A percentile compares a stretch with the other conserved stretches of the same genome.
Evolutionary conservation across 352 stramenopile genomes (phyloP).

Genomic region (Pythium dissimile): DNA sequence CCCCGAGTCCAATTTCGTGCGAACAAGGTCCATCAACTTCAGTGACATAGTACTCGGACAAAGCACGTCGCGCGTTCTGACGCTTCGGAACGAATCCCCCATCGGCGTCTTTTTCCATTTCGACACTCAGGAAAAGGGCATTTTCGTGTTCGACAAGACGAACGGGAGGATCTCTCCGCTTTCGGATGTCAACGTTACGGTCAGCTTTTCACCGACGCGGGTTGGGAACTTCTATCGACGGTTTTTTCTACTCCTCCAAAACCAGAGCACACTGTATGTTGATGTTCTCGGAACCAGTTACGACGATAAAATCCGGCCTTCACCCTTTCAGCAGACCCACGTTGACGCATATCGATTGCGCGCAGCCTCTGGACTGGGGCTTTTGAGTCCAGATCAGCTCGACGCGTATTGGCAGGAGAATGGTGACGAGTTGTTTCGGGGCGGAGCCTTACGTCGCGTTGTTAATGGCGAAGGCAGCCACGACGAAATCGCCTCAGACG

Average conservation of each 20-base stretch:
- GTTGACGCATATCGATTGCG: slow-evolving; percentile 81
- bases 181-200: slow-evolving; percentile 72
- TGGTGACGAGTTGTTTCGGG: slow-evolving; percentile 61
- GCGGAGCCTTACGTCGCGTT: slow-evolving; percentile 35
- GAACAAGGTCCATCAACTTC: slow-evolving; percentile 86
- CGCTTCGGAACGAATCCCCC: slow-evolving; percentile 77
- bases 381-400: slow-evolving; percentile 80
- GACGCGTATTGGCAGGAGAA: slow-evolving; percentile 71
- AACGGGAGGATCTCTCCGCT: slow-evolving; percentile 78
- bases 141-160: slow-evolving; percentile 85
- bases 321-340: slow-evolving; percentile 89
- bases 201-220: slow-evolving; percentile 76
- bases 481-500: not conserved
- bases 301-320: slow-evolving; percentile 85
- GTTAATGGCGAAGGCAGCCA: not conserved
- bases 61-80: slow-evolving; percentile 65
- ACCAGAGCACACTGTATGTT: slow-evolving; percentile 82
- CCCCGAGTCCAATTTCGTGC: slow-evolving; percentile 61
- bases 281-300: slow-evolving; percentile 89
- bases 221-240: slow-evolving; percentile 91
- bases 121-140: slow-evolving; percentile 57
- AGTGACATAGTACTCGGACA: slow-evolving; percentile 75
- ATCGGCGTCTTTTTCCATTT: slow-evolving; percentile 79
- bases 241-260: slow-evolving; percentile 82
- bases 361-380: slow-evolving; percentile 46